Conservation (phyloP, 2,329 filamentous ascomycete genomes). For the Colletotrichum acutatum region DNA sequence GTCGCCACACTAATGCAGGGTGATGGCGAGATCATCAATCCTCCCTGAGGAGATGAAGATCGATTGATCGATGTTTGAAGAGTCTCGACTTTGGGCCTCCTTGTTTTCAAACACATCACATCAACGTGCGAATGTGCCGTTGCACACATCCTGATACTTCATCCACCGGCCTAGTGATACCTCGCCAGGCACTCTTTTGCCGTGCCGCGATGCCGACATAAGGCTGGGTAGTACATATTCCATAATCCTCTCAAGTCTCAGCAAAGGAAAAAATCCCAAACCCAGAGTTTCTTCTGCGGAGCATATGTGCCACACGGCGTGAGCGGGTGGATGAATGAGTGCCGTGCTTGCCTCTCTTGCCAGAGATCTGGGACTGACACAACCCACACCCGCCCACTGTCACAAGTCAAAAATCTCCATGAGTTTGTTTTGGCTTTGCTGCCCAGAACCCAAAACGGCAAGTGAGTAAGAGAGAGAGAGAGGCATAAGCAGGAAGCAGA, state of each 20-base stretch:
- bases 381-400: slow-evolving; percentile 6
- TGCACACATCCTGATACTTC: background rate
- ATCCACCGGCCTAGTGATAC: background rate
- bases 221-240: background rate
- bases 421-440: slow-evolving; percentile 18
- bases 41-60: background rate
- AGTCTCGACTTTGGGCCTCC: background rate
- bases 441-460: background rate
- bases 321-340: background rate
- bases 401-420: slow-evolving; percentile 16
- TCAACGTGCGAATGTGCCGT: background rate
- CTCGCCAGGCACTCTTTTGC: background rate
- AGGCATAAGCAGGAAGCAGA: too few relatives aligned
- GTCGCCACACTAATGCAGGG: background rate
- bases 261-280: slow-evolving; percentile 8
- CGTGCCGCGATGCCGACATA: background rate
- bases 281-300: slow-evolving; percentile 1
- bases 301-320: background rate
- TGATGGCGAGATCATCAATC: background rate
- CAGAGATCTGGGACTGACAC: background rate
- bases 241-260: background rate
- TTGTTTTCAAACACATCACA: background rate
- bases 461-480: background rate
- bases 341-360: background rate
- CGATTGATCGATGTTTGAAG: background rate